Evolutionary conservation across 495 filamentous ascomycete genomes (phyloP).

Genomic region (Penicillium cosmopolitanum): DNA sequence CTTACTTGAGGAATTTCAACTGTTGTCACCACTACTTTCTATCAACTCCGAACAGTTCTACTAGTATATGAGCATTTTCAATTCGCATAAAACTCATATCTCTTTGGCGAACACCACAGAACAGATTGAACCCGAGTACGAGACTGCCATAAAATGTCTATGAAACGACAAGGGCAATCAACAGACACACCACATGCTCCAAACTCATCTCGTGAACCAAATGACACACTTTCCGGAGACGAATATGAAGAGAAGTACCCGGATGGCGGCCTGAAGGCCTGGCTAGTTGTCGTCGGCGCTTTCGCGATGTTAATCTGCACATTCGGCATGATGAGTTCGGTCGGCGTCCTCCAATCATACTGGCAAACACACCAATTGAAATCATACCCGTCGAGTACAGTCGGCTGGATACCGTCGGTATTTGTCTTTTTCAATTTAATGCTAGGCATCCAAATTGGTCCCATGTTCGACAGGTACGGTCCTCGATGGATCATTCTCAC

Average conservation of each 20-base stretch:
- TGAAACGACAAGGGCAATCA: neutral
- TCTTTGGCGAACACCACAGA: too few relatives aligned
- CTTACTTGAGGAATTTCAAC: too few relatives aligned
- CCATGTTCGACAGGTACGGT: conserved; percentile 63
- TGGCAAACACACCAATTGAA: conserved; percentile 59
- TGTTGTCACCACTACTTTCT: too few relatives aligned
- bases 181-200: neutral
- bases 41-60: too few relatives aligned
- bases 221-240: neutral
- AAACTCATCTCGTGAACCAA: neutral
- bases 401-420: conserved; percentile 65
- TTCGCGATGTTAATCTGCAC: conserved; percentile 61
- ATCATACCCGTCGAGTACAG: conserved; percentile 50
- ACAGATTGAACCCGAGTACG: too few relatives aligned
- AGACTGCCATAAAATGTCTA: neutral
- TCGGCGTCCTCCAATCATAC: conserved; percentile 64
- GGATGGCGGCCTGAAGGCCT: conserved; percentile 59
- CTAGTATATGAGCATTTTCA: neutral
- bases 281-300: conserved; percentile 63
- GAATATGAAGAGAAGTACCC: conserved; percentile 44
- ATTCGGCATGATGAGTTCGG: conserved; percentile 60
- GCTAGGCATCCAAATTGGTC: conserved; percentile 62
- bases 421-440: conserved; percentile 65
- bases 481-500: conserved; percentile 52
- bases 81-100: neutral